These are phyloP conservation scores for Abelmoschus esculentus DNA, from an alignment of 345 rosid species.

Conservation along the genomic window DNA sequence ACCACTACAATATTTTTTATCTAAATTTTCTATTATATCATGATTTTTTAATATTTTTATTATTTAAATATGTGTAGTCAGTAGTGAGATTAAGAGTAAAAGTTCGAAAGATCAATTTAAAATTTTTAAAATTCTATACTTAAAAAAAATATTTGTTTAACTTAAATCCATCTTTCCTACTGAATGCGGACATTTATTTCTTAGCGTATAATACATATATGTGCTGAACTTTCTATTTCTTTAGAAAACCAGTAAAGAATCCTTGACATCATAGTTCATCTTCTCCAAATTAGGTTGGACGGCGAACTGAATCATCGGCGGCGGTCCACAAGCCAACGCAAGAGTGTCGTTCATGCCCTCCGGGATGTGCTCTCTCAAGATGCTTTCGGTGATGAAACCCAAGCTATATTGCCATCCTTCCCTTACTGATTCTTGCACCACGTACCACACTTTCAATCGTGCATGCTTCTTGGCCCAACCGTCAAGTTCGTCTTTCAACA, in stretches of 20 bases:
- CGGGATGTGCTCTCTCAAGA: conserved; percentile 61
- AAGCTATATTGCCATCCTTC: conserved; percentile 80
- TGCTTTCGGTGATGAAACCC: conserved; percentile 61
- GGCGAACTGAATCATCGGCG: conserved; percentile 81
- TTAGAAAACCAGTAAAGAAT: conserved; percentile 63
- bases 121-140: too few relatives aligned
- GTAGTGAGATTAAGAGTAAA: too few relatives aligned
- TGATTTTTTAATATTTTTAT: too few relatives aligned
- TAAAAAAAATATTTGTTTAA: too few relatives aligned
- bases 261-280: conserved; percentile 65
- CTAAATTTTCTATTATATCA: too few relatives aligned
- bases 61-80: too few relatives aligned
- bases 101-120: too few relatives aligned
- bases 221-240: not conserved
- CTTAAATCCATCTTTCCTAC: too few relatives aligned
- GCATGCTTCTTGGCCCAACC: conserved; percentile 60
- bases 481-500: conserved; percentile 74
- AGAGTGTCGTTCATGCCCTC: conserved; percentile 47
- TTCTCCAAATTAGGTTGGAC: conserved; percentile 92
- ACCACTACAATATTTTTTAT: too few relatives aligned
- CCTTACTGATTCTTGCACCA: conserved; percentile 39
- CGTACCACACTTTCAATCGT: conserved; percentile 82
- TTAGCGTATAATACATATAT: too few relatives aligned
- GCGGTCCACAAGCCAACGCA: conserved; percentile 89
- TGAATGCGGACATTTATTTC: not conserved